phyloP scores from a whole-genome alignment of 2,329 filamentous ascomycete genomes.

The Dendryphion nanum region DNA sequence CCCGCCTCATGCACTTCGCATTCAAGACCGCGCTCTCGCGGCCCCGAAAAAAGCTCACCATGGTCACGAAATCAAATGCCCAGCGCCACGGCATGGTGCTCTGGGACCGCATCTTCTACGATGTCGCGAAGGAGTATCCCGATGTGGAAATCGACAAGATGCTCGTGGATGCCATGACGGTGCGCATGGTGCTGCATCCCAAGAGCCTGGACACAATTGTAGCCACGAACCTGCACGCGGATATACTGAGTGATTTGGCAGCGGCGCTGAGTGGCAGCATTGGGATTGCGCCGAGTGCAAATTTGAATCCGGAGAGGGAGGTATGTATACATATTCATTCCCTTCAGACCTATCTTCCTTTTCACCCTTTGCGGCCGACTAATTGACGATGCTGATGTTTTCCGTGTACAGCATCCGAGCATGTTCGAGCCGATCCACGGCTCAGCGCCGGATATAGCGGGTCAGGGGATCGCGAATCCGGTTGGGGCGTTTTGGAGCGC shows the following conservation, averaged over 20 bases:
- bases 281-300: conserved; percentile 69
- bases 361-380: no score
- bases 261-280: conserved; percentile 69
- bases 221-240: conserved; percentile 61
- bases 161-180: conserved; percentile 67
- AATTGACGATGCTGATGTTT: no score
- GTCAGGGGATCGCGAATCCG: conserved; percentile 57
- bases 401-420: no score
- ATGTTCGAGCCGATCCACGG: conserved; percentile 65
- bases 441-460: conserved; percentile 58
- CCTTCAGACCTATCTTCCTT: no score
- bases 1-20: conserved; percentile 61
- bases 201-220: conserved; percentile 62
- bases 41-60: conserved; percentile 58
- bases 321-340: no score
- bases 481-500: conserved; percentile 61
- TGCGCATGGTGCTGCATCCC: conserved; percentile 62
- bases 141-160: conserved; percentile 64
- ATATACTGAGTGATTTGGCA: conserved; percentile 70
- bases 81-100: conserved; percentile 67
- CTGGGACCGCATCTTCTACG: conserved; percentile 62
- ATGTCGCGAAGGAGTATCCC: conserved; percentile 57
- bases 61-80: conserved; percentile 66
- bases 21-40: conserved; percentile 60
- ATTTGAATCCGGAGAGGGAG: conserved; percentile 62